Evolutionary conservation across 257 asterid species (phyloP), one percentile per base, ranked within the genome.

Genomic region (Voacanga thouarsii): DNA sequence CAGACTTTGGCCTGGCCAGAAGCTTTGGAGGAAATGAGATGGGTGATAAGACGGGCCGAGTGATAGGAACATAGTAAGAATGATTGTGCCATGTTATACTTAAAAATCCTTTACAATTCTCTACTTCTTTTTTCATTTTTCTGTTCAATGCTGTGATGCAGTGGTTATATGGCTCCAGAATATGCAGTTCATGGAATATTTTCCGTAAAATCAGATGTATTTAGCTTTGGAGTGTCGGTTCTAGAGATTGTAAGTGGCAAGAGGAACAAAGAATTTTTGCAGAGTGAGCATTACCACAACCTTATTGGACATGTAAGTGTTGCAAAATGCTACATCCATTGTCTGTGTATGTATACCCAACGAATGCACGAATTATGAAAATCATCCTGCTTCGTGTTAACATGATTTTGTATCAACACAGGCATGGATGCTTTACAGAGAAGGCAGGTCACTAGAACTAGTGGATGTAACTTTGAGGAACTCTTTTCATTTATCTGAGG

Each of bases 351-450:
- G 11, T n/a, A 33, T 33, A 33, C 37, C 1, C 37, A 33, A 33
- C 33, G 33, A n/a, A 59, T 59, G 33, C 33, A 23, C n/a, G 65
- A 59, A n/a, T 51, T 1, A 16, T 51, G 65, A 59, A 59, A n/a
- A 15, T 59, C 33, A n/a, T 59, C 33, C 65, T 4, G n/a, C 12
- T 24, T n/a, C 8, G 12, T 23, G 65, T 9, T 59, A 6, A 59
- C 65, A 23, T 8, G 15, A 59, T 24, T 65, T 56, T 14, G 71
- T 44, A 76, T 9, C 15, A 49, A 33, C 60, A 26, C 55, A 87
- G 90, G 87, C 86, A 28, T 83, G 83, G 84, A 44, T 69, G 30
- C 86, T 83, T 8, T 66, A 74, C 37, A 77, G 21, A 39, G 83
- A 85, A 75, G 83, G 74, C 19, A 83, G 81, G 19, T 50, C 76